Conservation (phyloP, 345 rosid genomes). For the Syzygium aromaticum region DNA sequence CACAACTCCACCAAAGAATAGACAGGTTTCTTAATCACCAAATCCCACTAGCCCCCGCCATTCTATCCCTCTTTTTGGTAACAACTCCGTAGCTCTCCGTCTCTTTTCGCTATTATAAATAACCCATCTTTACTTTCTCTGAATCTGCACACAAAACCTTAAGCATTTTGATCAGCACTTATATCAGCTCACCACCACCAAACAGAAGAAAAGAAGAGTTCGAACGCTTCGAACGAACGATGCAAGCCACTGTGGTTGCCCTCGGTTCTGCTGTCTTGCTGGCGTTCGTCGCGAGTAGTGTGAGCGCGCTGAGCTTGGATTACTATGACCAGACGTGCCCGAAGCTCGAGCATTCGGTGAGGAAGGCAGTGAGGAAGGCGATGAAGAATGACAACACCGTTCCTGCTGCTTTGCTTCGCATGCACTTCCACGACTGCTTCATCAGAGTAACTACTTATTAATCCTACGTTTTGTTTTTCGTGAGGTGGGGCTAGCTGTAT, state of each 20-base stretch:
- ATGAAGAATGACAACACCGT: constrained; percentile 62
- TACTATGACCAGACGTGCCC: constrained; percentile 65
- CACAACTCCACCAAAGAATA: constrained; percentile 12
- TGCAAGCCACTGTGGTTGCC: background rate
- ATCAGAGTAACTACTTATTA: constrained; percentile 29
- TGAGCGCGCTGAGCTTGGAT: constrained; percentile 40
- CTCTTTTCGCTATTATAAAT: constrained; percentile 5
- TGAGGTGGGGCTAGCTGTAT: background rate
- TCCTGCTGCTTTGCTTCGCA: constrained; percentile 76
- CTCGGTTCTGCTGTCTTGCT: background rate
- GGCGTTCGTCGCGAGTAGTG: constrained; percentile 1
- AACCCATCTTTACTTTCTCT: background rate
- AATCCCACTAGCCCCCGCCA: constrained; percentile 33
- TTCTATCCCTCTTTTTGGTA: constrained; percentile 10
- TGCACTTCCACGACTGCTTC: constrained; percentile 92
- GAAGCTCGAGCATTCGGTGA: constrained; percentile 41
- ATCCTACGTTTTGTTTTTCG: background rate
- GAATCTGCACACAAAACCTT: background rate
- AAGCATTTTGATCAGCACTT: background rate
- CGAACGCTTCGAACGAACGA: background rate
- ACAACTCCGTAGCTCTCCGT: background rate
- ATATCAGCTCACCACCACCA: background rate
- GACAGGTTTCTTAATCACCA: constrained; percentile 37
- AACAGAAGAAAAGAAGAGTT: background rate
- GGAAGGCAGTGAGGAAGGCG: constrained; percentile 47